Conservation (phyloP, 441 rosid genomes). For the Adansonia grandidieri region DNA sequence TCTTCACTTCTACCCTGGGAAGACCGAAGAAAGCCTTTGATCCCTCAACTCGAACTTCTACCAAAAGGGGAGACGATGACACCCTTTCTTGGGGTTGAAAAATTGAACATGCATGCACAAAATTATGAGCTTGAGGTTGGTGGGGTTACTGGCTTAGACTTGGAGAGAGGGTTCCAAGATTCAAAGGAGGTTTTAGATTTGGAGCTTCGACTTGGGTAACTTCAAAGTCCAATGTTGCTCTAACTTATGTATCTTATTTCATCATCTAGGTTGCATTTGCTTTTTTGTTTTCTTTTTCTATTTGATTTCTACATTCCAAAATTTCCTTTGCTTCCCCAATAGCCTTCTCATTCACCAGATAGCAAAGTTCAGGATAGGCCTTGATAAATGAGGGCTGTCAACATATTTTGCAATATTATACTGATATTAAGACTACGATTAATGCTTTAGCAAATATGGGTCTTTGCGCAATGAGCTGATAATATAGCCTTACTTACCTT, state of each 20-base stretch:
- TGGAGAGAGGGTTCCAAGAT: conserved; percentile 59
- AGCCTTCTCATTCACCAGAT: neutral
- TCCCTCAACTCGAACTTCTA: conserved; percentile 25
- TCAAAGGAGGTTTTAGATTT: conserved; percentile 70
- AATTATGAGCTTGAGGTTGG: conserved; percentile 43
- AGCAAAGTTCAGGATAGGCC: neutral
- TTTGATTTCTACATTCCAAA: neutral
- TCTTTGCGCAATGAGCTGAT: neutral
- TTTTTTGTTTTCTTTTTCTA: neutral
- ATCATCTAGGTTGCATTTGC: conserved; percentile 1
- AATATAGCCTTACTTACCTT: neutral
- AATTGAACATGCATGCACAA: conserved; percentile 19
- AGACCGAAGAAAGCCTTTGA: conserved; percentile 32
- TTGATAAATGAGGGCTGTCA: neutral
- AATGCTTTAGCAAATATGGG: neutral
- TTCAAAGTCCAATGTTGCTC: conserved; percentile 33
- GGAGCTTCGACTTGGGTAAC: conserved; percentile 84
- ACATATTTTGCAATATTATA: neutral
- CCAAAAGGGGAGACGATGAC: conserved; percentile 29
- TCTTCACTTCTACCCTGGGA: conserved; percentile 36
- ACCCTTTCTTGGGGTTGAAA: conserved; percentile 11
- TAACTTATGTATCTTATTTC: neutral
- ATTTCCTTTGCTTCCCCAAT: neutral
- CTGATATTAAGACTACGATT: conserved; percentile 14
- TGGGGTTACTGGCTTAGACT: conserved; percentile 58